Evolutionary conservation across 257 asterid species (phyloP).

Genomic region (Solanum clarkiae): DNA sequence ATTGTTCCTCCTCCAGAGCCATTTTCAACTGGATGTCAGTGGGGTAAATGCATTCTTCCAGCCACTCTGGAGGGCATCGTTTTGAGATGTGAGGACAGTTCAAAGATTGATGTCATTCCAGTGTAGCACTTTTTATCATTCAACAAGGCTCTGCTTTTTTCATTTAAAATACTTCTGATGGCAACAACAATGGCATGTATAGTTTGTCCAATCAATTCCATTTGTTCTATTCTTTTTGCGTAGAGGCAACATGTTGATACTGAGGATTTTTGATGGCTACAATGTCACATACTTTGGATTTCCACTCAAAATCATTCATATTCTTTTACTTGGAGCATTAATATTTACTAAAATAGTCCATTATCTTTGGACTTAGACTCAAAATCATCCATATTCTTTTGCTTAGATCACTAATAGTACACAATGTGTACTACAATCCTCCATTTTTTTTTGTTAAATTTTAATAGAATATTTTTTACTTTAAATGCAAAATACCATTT

Average conservation of each 20-base stretch:
- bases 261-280: background rate
- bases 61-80: slow-evolving; percentile 67
- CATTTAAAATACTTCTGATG: background rate
- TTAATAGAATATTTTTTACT: too few species aligned
- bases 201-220: background rate
- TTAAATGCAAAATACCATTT: too few species aligned
- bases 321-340: too few species aligned
- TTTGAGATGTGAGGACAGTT: slow-evolving; percentile 59
- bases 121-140: slow-evolving; percentile 18
- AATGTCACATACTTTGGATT: background rate
- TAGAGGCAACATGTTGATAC: background rate
- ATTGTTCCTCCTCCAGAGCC: slow-evolving; percentile 68
- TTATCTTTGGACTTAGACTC: too few species aligned
- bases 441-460: too few species aligned
- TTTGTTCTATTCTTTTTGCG: background rate
- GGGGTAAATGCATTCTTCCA: slow-evolving; percentile 65
- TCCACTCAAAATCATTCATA: too few species aligned
- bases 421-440: too few species aligned
- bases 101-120: slow-evolving; percentile 67
- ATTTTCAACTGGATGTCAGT: slow-evolving; percentile 72
- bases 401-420: too few species aligned
- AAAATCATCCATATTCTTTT: too few species aligned
- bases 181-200: background rate
- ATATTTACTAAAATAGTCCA: too few species aligned
- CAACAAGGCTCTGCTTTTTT: background rate